These are phyloP conservation scores for Neofusicoccum laricinum DNA, from an alignment of 2,329 filamentous ascomycete species.

Conservation along the genomic window DNA sequence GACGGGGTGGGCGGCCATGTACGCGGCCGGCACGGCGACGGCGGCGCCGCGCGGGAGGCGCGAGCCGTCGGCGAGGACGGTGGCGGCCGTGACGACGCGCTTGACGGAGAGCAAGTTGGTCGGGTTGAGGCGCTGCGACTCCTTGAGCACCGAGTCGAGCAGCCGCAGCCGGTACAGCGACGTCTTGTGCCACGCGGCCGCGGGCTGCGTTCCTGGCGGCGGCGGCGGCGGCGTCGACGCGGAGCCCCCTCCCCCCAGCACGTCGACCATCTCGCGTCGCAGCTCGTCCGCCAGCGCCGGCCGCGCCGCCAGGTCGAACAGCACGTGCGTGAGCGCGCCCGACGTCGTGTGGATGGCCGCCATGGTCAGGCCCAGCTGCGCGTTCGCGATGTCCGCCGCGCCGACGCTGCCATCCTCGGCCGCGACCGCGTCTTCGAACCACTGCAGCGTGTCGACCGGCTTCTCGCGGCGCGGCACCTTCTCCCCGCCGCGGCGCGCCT, in stretches of 20 bases:
- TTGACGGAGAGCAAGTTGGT: background rate
- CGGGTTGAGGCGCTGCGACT: background rate
- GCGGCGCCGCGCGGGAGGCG: background rate
- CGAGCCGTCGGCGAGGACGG: background rate
- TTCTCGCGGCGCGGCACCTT: slow-evolving; percentile 5
- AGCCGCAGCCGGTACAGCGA: slow-evolving; percentile 26
- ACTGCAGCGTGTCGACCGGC: slow-evolving; percentile 15
- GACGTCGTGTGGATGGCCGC: slow-evolving; percentile 19
- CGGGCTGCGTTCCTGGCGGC: too few species aligned
- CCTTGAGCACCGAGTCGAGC: background rate
- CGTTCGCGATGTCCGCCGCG: background rate
- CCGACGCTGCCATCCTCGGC: too few species aligned
- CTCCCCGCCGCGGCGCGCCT: slow-evolving; percentile 20
- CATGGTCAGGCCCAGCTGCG: background rate
- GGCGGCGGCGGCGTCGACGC: too few species aligned
- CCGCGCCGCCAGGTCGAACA: slow-evolving; percentile 23
- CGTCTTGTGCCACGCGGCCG: slow-evolving; percentile 27
- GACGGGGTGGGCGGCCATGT: background rate
- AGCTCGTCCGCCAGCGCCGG: slow-evolving; percentile 26
- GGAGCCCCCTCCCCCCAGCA: too few species aligned
- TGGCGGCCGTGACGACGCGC: background rate
- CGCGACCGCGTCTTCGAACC: slow-evolving; percentile 19
- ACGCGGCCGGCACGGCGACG: background rate
- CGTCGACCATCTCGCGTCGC: slow-evolving; percentile 25
- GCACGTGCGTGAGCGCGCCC: slow-evolving; percentile 23